Conservation (phyloP, 306 rosid species). For the Gastrolobium bilobum region DNA sequence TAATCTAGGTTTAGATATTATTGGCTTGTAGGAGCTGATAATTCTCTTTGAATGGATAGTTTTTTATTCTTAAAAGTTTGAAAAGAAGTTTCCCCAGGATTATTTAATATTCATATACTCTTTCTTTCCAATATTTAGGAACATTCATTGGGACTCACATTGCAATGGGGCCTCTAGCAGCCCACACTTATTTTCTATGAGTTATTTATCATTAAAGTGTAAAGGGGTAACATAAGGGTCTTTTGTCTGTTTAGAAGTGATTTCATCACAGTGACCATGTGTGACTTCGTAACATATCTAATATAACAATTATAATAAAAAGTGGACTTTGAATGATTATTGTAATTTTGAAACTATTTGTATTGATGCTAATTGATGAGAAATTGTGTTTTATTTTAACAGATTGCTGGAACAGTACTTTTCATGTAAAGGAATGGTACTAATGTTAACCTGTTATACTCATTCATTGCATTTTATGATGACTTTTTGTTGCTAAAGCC, state of each 20-base stretch:
- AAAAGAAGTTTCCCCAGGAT: not conserved
- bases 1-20: constrained; percentile 26
- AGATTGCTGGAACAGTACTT: constrained; percentile 86
- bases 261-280: constrained; percentile 2
- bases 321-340: constrained; percentile 19
- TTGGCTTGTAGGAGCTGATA: constrained; percentile 9
- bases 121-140: constrained; percentile 32
- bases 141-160: constrained; percentile 26
- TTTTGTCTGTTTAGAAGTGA: constrained; percentile 11
- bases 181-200: not conserved
- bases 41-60: constrained; percentile 14
- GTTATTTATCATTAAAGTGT: constrained; percentile 8
- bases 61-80: not conserved
- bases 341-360: constrained; percentile 7
- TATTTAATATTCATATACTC: constrained; percentile 19
- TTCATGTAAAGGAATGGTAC: constrained; percentile 87
- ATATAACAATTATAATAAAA: constrained; percentile 10
- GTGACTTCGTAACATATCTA: constrained; percentile 18
- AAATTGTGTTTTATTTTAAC: constrained; percentile 55
- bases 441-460: constrained; percentile 33
- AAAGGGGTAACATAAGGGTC: not conserved
- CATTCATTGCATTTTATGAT: constrained; percentile 10
- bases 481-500: constrained; percentile 24
- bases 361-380: constrained; percentile 44
- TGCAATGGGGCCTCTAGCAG: not conserved